Evolutionary conservation across 352 stramenopile genomes (phyloP), one percentile per base, ranked within the genome.

Genomic region (Phytophthora rubi): DNA sequence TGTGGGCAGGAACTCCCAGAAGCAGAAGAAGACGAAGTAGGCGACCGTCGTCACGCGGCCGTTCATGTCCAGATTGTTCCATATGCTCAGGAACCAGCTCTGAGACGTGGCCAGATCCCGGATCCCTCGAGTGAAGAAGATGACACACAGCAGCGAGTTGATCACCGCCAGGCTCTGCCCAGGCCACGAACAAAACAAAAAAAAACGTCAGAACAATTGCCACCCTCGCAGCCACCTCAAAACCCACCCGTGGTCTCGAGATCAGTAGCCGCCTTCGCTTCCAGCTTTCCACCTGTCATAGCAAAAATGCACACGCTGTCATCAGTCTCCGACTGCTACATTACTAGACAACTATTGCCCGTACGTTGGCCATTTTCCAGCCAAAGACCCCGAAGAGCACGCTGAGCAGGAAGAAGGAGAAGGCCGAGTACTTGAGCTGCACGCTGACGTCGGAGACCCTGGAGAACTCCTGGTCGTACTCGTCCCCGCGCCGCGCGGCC

Each of bases 21-120:
- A 92, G 78, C 87, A 93, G 69, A 94, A 94, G 74, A 94, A 92
- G 9, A 93, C 63, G 59, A 95, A 95, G 70, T 88, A 92, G 13
- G 77, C 77, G 44, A 91, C 86, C 37, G 86, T 89, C 33, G 86
- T 93, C 59, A 94, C 86, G 54, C 87, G 82, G 60, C 86, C 86
- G 48, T 90, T 93, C 84, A 94, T 91, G 60, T 95, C 88, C 42
- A 95, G 67, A 60, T 92, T 89, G 70, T 95, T 95, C 83, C 85
- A 90, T 42, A 95, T 93, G 67, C 84, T 93, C 13, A 95, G 73
- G 56, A 92, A 79, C 88, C 86, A 95, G 71, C 88, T 93, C 68
- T 95, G 83, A 28, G 86, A 93, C 45, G 86, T 95, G 9, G 84
- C 86, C 49, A 95, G 72, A 68, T 95, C 88, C 33, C 86, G 79